Base-by-base conservation (phyloP, 2,329 filamentous ascomycete species). In the Macroventuria anomochaeta region DNA sequence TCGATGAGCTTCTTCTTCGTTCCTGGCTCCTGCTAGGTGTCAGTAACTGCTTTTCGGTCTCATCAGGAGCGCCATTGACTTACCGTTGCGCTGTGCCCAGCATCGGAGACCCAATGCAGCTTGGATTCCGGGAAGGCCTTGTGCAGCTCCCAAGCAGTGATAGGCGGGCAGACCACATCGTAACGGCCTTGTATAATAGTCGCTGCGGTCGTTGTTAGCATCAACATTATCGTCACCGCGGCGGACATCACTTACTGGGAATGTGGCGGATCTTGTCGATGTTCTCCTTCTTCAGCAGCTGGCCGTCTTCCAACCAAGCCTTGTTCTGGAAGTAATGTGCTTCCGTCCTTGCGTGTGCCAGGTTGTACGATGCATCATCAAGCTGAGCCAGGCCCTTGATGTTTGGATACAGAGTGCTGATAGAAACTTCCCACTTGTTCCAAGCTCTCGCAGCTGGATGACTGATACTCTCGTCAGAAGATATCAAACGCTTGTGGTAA, bases 171-270 rank as follows among this genome's bases (percentile, higher is more conserved):
- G 3, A 80, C 74, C 12, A 80, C 62, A 62, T 80, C 78, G 44
- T 79, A 78, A n/a, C 78, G 70, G 0, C 78, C 78, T 55, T 80
- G 77, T 12, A 80, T 69, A 32, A 80, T 78, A 8, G 69, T 69
- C 54, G 68, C 59, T 58, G 36, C 17, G 10, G 0, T 12, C 32
- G 7, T 21, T 31, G 3, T 32, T 15, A 49, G 40, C 31, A 31
- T 25, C 12, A 13, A 13, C 1, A 20, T 18, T 5, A 8, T 15
- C 13, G 17, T 4, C 4, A 39, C 1, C 11, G 18, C 12, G 3
- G 13, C 13, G 17, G 17, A 15, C 23, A 46, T 7, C 7, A 12
- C 55, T 48, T 42, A 65, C 59, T 58, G 18, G 73, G 72, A 53
- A 77, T 75, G 56, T 72, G 64, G 17, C 63, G 53, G 20, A 77